These are phyloP conservation scores for Aspergillus sp. DNA, from an alignment of 2,329 filamentous ascomycete genomes.

Conservation along the genomic window DNA sequence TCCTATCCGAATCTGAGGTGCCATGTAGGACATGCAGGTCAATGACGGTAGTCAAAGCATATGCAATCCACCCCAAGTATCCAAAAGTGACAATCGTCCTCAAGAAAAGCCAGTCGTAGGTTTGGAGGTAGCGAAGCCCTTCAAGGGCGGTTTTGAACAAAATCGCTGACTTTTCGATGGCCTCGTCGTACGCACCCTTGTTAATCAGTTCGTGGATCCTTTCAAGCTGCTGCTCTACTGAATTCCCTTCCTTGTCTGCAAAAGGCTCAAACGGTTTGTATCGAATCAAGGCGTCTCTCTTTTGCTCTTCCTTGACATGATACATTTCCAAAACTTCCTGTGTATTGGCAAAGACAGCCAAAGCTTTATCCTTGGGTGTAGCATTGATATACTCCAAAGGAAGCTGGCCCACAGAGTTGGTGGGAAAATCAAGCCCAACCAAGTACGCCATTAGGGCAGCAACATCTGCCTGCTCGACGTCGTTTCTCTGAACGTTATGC, in stretches of 20 bases:
- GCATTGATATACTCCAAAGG: constrained; percentile 80
- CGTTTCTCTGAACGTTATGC: constrained; percentile 76
- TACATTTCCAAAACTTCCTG: constrained; percentile 94
- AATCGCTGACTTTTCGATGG: constrained; percentile 74
- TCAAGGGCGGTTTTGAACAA: constrained; percentile 76
- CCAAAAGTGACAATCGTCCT: constrained; percentile 83
- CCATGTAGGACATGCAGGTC: constrained; percentile 82
- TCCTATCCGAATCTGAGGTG: constrained; percentile 63
- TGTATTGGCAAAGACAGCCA: constrained; percentile 81
- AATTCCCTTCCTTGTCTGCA: constrained; percentile 57
- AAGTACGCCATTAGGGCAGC: constrained; percentile 95
- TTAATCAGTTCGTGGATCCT: constrained; percentile 69
- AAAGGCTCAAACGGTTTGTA: constrained; percentile 76
- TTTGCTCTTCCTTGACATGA: constrained; percentile 84
- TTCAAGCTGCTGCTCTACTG: constrained; percentile 65
- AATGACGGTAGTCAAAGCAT: constrained; percentile 83
- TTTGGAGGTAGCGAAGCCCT: constrained; percentile 90
- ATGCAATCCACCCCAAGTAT: constrained; percentile 94
- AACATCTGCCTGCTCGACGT: constrained; percentile 91
- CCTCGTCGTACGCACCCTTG: constrained; percentile 66
- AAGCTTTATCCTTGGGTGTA: constrained; percentile 71
- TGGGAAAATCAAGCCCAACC: constrained; percentile 82
- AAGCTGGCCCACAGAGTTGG: constrained; percentile 92
- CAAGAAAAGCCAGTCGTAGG: constrained; percentile 97
- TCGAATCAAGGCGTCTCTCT: constrained; percentile 70